Base-by-base conservation (phyloP, 2,329 filamentous ascomycete species). In the Calonectria henricotiae region DNA sequence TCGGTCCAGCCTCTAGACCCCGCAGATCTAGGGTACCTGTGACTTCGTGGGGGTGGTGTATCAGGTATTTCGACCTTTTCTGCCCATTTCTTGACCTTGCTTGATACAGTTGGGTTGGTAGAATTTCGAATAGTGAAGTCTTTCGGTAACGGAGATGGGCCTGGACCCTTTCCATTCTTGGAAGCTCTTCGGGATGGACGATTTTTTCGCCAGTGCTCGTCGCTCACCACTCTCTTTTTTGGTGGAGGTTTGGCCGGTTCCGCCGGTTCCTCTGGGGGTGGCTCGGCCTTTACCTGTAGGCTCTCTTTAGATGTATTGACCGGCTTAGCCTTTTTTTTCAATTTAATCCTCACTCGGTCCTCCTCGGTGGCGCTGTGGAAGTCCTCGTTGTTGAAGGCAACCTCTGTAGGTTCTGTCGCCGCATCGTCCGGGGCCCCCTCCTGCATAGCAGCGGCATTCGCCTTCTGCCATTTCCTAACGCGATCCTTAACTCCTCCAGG, bases 181-280 rank as follows among this genome's bases (percentile, higher is more conserved):
- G 84, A 81, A 13, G 80, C 79, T 70, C 81, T 84, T 69, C 82
- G 85, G 1, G 85, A 80, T 0, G 85, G 80, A 69, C 86, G 87
- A 71, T 87, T 89, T 70, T 90, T 91, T 83, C 90, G 90, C 93
- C 96, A 98, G 83, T 98, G 94, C 65, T 93, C 93, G 83, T 98
- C 96, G 80, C 95, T 98, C 71, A 98, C 90, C 65, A 98, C 94
- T 73, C 95, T 90, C 86, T 97, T 98, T 83, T 94, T 95, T 17
- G 96, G 96, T 54, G 94, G 90, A 61, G 86, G 82, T 63, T 90
- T 79, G 83, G 76, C 68, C 66, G 62, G 72, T 20, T 60, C 73
- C 65, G 76, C 68, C 66, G 62, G 72, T 20, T 60, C 73, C 65
- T 64, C 68, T 41, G 65, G 73, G 11, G 64, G 74, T 66, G 54